Percentiles rank a stretch among this genome's conserved stretches.
These are phyloP conservation scores for Terfezia claveryi DNA, from an alignment of 495 filamentous ascomycete genomes.

Conservation along the genomic window DNA sequence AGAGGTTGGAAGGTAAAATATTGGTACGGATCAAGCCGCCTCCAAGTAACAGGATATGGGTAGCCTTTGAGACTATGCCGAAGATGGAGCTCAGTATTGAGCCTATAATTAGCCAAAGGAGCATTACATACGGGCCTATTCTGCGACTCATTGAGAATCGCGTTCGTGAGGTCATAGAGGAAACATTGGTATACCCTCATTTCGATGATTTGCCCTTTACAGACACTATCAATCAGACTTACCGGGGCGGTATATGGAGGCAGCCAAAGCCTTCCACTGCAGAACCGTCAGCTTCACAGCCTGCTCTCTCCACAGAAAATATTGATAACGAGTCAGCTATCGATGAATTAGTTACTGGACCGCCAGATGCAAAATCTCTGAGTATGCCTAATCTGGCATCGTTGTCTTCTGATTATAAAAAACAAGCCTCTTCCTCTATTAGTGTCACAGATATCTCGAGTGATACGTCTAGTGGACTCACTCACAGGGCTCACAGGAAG, in stretches of 20 bases:
- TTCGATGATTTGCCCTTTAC: constrained; percentile 91
- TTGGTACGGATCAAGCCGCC: constrained; percentile 79
- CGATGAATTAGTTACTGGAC: constrained; percentile 25
- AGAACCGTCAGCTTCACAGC: constrained; percentile 4
- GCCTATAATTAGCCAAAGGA: constrained; percentile 81
- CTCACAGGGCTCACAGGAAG: constrained; percentile 2
- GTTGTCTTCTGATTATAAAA: constrained; percentile 6
- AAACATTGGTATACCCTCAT: constrained; percentile 80
- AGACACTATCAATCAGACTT: constrained; percentile 47
- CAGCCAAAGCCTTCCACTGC: constrained; percentile 24
- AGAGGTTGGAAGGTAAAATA: constrained; percentile 64
- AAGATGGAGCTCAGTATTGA: constrained; percentile 82
- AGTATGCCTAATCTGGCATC: constrained; percentile 28
- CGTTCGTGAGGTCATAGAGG: constrained; percentile 77
- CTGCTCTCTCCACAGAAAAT: constrained; percentile 24
- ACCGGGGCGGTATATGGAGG: constrained; percentile 74
- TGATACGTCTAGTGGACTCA: background rate
- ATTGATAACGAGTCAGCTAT: constrained; percentile 37
- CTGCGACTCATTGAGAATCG: constrained; percentile 81
- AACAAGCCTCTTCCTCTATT: background rate
- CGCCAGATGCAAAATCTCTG: constrained; percentile 12
- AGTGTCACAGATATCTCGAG: background rate
- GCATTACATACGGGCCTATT: constrained; percentile 84
- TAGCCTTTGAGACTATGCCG: constrained; percentile 77
- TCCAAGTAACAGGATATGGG: constrained; percentile 85